These are phyloP conservation scores for Lentinula edodes DNA, from an alignment of 768 basidiomycete genomes.

Conservation along the genomic window DNA sequence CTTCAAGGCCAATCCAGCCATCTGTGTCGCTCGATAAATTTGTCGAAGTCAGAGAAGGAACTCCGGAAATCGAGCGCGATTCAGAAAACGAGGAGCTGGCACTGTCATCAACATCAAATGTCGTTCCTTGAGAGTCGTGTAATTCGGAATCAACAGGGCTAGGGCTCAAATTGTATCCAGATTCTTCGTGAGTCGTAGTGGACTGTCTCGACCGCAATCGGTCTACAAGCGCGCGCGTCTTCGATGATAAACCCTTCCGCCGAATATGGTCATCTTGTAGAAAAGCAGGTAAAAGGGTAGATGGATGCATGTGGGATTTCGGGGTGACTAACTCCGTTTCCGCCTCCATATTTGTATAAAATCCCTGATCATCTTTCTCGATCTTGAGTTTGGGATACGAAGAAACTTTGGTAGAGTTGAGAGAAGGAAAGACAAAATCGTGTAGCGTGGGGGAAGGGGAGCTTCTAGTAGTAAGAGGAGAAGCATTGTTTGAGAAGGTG, in stretches of 20 bases:
- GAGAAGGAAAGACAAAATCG: constrained; percentile 46
- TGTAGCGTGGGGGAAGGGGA: constrained; percentile 5
- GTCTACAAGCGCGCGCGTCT: constrained; percentile 57
- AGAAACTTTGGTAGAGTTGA: constrained; percentile 24
- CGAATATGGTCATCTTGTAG: constrained; percentile 32
- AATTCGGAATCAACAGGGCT: constrained; percentile 28
- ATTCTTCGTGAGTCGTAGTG: not conserved
- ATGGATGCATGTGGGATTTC: constrained; percentile 13
- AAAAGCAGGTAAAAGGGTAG: constrained; percentile 44
- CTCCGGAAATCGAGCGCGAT: constrained; percentile 1
- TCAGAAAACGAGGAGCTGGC: constrained; percentile 1
- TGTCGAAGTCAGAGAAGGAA: constrained; percentile 13
- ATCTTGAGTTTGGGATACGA: constrained; percentile 32
- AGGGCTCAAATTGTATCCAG: constrained; percentile 20
- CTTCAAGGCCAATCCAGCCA: constrained; percentile 37
- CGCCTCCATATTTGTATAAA: constrained; percentile 35
- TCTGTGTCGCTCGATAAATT: constrained; percentile 35
- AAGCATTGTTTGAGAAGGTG: constrained; percentile 15
- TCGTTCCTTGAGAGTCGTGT: constrained; percentile 27
- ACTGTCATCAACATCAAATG: constrained; percentile 33
- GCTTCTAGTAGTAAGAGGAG: constrained; percentile 9
- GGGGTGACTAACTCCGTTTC: constrained; percentile 24
- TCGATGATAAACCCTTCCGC: constrained; percentile 35
- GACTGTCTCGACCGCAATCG: constrained; percentile 32
- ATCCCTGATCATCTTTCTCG: constrained; percentile 50